phyloP scores from a whole-genome alignment of 768 basidiomycete genomes.

The Suillus subalutaceus region DNA sequence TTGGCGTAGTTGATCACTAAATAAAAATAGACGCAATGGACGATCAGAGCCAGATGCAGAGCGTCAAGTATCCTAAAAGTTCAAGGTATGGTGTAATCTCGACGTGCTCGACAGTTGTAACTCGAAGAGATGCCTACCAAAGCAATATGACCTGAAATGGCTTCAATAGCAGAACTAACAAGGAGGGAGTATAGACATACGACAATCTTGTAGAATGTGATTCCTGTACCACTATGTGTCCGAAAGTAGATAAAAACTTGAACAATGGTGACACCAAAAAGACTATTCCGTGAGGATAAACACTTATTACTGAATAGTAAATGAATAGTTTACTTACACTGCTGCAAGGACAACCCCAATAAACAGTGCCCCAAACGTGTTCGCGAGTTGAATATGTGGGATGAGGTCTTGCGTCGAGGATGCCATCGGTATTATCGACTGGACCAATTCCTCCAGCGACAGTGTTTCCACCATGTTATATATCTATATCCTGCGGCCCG shows the following conservation, averaged over 20 bases:
- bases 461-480: background rate
- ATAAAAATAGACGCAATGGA: slow-evolving; percentile 40
- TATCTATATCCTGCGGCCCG: background rate
- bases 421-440: background rate
- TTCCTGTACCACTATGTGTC: background rate
- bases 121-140: background rate
- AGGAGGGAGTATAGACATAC: background rate
- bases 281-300: background rate
- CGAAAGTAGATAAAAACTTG: slow-evolving; percentile 4
- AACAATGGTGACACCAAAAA: background rate
- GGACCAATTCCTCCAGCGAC: background rate
- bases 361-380: background rate
- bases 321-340: background rate
- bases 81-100: background rate
- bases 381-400: background rate
- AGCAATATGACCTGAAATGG: background rate
- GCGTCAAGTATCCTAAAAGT: slow-evolving; percentile 37
- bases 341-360: background rate
- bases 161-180: background rate
- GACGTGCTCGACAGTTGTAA: background rate
- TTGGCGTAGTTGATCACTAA: slow-evolving; percentile 37
- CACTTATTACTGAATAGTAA: background rate
- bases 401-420: background rate
- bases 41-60: slow-evolving; percentile 37
- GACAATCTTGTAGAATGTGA: background rate